phyloP scores from a whole-genome alignment of 1,139 yeast genomes.

The Magnusiomyces sp. region DNA sequence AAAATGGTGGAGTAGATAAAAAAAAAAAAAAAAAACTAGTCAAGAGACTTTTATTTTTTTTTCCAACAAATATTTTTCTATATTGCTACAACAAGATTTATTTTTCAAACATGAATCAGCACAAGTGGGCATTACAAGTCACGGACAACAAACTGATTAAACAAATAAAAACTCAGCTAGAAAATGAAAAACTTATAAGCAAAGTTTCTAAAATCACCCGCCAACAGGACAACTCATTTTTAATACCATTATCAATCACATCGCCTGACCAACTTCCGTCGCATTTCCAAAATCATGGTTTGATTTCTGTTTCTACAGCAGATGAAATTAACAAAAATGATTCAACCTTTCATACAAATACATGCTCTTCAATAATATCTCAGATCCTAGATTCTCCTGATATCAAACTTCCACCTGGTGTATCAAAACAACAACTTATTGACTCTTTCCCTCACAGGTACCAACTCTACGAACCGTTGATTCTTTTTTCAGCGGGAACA shows the following conservation, averaged over 20 bases:
- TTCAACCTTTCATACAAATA: slow-evolving; percentile 18
- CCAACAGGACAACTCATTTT: slow-evolving; percentile 4
- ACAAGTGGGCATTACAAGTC: slow-evolving; percentile 8
- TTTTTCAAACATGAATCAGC: neutral
- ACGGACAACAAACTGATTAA: slow-evolving; percentile 20
- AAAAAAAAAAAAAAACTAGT: no score
- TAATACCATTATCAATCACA: slow-evolving; percentile 10
- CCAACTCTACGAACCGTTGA: slow-evolving; percentile 60
- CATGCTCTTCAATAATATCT: slow-evolving; percentile 1
- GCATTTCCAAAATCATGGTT: neutral
- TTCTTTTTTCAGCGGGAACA: slow-evolving; percentile 40
- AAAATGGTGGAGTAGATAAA: no score
- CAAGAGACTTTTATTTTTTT: no score
- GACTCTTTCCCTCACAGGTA: slow-evolving; percentile 41
- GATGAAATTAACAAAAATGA: slow-evolving; percentile 14
- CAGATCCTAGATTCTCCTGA: neutral
- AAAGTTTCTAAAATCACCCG: slow-evolving; percentile 23
- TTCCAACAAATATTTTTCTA: no score
- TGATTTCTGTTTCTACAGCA: neutral
- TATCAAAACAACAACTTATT: slow-evolving; percentile 3
- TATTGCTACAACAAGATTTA: no score
- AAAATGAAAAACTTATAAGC: slow-evolving; percentile 18
- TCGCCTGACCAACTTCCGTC: neutral
- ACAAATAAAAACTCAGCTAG: slow-evolving; percentile 26
- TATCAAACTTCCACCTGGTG: neutral